Base-by-base conservation (phyloP, 176 grass and related monocot genomes). In the Carex cristatella region DNA sequence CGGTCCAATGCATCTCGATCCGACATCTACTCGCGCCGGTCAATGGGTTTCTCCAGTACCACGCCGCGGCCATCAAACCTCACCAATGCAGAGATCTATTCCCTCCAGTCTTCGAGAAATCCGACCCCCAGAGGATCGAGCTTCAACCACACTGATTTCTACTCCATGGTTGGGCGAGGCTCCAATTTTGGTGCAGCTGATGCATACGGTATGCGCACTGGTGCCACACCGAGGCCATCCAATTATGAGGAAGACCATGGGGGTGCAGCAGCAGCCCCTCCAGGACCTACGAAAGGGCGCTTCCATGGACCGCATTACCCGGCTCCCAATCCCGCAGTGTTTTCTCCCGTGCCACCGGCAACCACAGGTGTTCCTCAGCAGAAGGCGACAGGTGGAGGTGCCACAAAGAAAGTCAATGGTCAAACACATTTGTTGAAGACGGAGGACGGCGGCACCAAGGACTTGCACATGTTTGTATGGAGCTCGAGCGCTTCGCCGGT, bases 51-150 rank as follows among this genome's bases (percentile, higher is more conserved):
- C 87, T 95, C 93, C 15, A 75, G 91, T 87, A 78, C 96, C 54
- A 99, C 96, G 37, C 96, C 96, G 1, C 70, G 96, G 0, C 96
- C 96, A 9, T 95, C 93, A 68, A 99, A 99, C 88, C 96, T 99
- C 66, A 95, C 93, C 85, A 99, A 99, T 90, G 96, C 96, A 31
- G 96, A 99, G 96, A 99, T 99, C 87, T 99, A 99, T 88, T 99
- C 96, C 30, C 88, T 99, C 65, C 96, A 99, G 85, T 99, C 96
- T 79, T 99, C 96, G 3, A 44, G 93, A 16, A 99, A 99, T 82
- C 96, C 96, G 0, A 99, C 96, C 64, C 96, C 96, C 0, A 9
- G 96, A 46, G 95, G 95, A 2, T 98, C 95, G n/a, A 98, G 95
- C 88, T 98, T 98, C 84, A 98, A 98, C 92, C 92, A 98, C 95